Conservation (phyloP, 495 filamentous ascomycete species). For the Neurospora hispaniola region DNA sequence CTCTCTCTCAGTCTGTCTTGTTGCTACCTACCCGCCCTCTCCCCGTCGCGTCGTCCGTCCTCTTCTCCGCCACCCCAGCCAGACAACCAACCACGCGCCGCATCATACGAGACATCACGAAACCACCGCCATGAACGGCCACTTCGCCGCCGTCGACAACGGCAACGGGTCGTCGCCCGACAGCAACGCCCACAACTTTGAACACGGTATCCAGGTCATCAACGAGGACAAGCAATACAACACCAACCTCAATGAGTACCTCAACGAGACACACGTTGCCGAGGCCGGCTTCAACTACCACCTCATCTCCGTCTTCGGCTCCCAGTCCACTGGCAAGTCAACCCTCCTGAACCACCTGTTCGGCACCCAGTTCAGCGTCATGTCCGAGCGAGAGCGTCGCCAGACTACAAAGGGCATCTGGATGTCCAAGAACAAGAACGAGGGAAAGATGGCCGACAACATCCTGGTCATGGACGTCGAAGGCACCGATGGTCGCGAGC, state of each 20-base stretch:
- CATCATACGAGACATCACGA: background rate
- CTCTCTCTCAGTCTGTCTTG: background rate
- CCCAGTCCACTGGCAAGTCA: constrained; percentile 96
- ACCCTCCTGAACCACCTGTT: constrained; percentile 94
- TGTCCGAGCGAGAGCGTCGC: constrained; percentile 80
- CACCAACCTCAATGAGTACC: constrained; percentile 69
- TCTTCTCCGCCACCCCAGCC: background rate
- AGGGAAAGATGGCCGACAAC: constrained; percentile 76
- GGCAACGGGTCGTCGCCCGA: constrained; percentile 17
- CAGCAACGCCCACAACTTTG: constrained; percentile 57
- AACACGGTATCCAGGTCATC: constrained; percentile 92
- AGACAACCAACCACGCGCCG: background rate
- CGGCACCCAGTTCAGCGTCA: constrained; percentile 90
- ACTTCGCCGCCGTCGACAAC: constrained; percentile 72
- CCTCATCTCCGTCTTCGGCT: constrained; percentile 96
- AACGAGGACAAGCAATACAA: constrained; percentile 94
- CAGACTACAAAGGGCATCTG: constrained; percentile 99
- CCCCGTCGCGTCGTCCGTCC: background rate
- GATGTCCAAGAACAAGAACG: constrained; percentile 90
- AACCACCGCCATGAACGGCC: constrained; percentile 58
- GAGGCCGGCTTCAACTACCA: constrained; percentile 96
- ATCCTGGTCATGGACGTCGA: constrained; percentile 99
- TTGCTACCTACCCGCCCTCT: background rate
- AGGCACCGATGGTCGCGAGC: constrained; percentile 91
- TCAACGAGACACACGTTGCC: constrained; percentile 65